phyloP scores from a whole-genome alignment of 306 rosid genomes.

The Citrullus colocynthis region DNA sequence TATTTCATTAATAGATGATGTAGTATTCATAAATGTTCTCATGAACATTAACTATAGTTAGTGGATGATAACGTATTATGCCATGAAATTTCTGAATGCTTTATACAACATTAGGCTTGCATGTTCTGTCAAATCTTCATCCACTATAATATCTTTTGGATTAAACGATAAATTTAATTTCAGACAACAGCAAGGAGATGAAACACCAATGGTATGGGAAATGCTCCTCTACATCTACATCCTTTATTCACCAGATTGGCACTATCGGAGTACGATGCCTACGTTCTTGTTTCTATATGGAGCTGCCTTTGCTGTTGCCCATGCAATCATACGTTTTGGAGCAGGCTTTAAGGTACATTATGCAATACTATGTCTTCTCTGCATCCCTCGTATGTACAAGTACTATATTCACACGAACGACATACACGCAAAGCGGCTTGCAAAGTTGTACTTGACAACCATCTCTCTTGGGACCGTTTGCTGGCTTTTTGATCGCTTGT shows the following conservation, averaged over 20 bases:
- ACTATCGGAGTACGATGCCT: slow-evolving; percentile 78
- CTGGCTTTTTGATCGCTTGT: slow-evolving; percentile 50
- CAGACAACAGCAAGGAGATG: slow-evolving; percentile 88
- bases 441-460: slow-evolving; percentile 42
- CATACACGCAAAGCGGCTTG: slow-evolving; percentile 49
- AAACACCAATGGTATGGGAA: slow-evolving; percentile 95
- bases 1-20: not conserved
- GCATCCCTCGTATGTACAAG: slow-evolving; percentile 93
- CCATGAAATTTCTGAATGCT: not conserved
- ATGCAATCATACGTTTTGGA: slow-evolving; percentile 38
- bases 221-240: slow-evolving; percentile 74
- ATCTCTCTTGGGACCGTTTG: slow-evolving; percentile 37
- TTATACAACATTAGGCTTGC: not conserved
- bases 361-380: slow-evolving; percentile 52
- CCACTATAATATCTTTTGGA: not conserved
- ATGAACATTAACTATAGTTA: not conserved
- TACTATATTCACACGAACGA: slow-evolving; percentile 58
- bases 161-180: not conserved
- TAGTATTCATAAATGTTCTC: not conserved
- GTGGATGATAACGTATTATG: not conserved
- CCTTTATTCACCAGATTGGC: slow-evolving; percentile 89
- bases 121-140: not conserved
- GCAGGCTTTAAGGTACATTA: slow-evolving; percentile 69
- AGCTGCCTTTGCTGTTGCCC: slow-evolving; percentile 37
- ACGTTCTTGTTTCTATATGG: slow-evolving; percentile 66